Conservation (phyloP, 164 flowering plant species). For the Chloranthus sessilifolius region DNA sequence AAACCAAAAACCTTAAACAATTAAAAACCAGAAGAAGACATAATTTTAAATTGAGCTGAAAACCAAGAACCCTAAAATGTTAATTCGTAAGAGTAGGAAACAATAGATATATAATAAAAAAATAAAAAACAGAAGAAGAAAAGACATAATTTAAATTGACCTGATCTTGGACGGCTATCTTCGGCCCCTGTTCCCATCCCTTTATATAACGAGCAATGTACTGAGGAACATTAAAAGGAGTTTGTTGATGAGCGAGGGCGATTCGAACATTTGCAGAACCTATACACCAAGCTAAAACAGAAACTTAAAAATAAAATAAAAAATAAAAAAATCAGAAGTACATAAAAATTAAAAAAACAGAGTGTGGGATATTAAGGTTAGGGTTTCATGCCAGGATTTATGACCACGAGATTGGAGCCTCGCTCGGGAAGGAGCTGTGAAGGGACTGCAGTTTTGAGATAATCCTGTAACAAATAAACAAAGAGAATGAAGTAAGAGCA, state of each 20-base stretch:
- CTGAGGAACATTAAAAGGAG: constrained; percentile 78
- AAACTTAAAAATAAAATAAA: not conserved
- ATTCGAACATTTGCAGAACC: constrained; percentile 87
- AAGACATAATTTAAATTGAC: too few species aligned
- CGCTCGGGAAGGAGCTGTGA: constrained; percentile 83
- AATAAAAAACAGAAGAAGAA: too few species aligned
- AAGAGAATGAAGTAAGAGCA: too few species aligned
- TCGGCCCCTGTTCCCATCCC: constrained; percentile 27
- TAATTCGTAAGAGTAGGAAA: too few species aligned
- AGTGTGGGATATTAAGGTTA: too few species aligned
- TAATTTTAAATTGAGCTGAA: too few species aligned
- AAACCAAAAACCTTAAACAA: constrained; percentile 9
- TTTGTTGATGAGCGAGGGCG: constrained; percentile 77
- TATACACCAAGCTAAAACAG: constrained; percentile 12
- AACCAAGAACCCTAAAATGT: too few species aligned
- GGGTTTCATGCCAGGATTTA: constrained; percentile 73
- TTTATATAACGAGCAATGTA: constrained; percentile 69
- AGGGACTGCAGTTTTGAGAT: constrained; percentile 78
- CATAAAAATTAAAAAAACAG: too few species aligned
- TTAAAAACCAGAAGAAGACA: too few species aligned
- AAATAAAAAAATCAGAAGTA: too few species aligned
- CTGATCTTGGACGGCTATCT: constrained; percentile 70
- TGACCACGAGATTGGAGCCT: constrained; percentile 82
- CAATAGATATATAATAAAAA: too few species aligned
- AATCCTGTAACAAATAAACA: constrained; percentile 46